Base-by-base conservation (phyloP, 2,329 filamentous ascomycete genomes). In the Penicillium aurantiogriseum region DNA sequence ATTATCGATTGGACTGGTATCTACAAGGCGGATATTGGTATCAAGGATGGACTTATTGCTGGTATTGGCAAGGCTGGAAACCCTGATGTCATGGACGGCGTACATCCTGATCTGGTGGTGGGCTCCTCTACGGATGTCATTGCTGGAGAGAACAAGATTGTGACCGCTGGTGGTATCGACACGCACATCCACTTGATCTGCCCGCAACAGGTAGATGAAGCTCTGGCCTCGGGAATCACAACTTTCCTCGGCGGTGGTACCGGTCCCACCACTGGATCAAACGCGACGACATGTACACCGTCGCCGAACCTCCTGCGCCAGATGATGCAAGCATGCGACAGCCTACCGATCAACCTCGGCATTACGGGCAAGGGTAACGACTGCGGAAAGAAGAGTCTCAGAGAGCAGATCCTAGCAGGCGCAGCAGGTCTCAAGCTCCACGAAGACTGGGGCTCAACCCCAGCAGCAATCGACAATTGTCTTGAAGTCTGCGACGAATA, bases 361-460 rank as follows among this genome's bases (percentile, higher is more conserved):
- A 90, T 97, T 69, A 97, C 92, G 0, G 91, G 90, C 42, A 97
- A 97, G 78, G 93, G 93, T 59, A 97, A 96, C 70, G 93, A 97
- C 74, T 87, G 87, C 64, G 84, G 84, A 11, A 82, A 85, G 0
- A 72, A 75, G 2, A 89, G 88, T 10, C 82, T 97, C 2, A 84
- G 86, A 48, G 90, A 97, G 65, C 91, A 96, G 76, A 83, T 90
- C 56, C 78, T 84, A 54, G 93, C 93, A 0, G 93, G 93, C 10
- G 92, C 89, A 1, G 93, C 91, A 66, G 93, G 93, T 8, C 83
- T 97, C 59, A 97, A 97, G 75, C 81, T 97, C 7, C 93, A 97
- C 74, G 93, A 97, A 77, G 93, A 97, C 75, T 97, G 93, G 93
- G 93, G 93, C 52, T 87, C 84, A 23, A 97, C 93, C 1, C 93